Evolutionary conservation across 805 yeast species (phyloP), one percentile per base, ranked within the genome.

Genomic region (Myxozyma lipomycoides): DNA sequence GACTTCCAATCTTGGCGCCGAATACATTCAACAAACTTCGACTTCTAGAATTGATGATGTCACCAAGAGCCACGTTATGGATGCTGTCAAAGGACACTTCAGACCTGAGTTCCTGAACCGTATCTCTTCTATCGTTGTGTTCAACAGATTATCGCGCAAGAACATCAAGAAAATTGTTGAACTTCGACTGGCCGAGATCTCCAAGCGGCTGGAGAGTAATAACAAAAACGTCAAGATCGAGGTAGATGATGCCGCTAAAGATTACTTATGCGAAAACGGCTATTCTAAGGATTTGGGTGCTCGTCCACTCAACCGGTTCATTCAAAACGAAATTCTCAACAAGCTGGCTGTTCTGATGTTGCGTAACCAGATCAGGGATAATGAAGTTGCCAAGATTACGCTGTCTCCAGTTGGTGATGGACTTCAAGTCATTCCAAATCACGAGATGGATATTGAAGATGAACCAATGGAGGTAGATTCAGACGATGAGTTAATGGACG

Each of bases 1-100:
- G 96, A 93, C 98, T 0, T 91, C 98, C 24, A 93, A 93, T 70
- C 78, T 93, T 64, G 98, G 98, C 58, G 98, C 98, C 7, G 89
- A 88, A 66, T 88, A 74, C 65, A 84, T 93, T 69, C 82, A 80
- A 64, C 77, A 83, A 1, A 82, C 81, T 59, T 78, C 81, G 32
- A 73, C 77, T 3, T 68, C 87, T 7, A 64, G 62, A 30, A 74
- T 91, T 45, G 81, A 82, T 40, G 78, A 77, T 3, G 77, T 76
- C 38, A 84, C 95, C 15, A 83, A 81, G 64, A 85, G 82, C 37
- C 73, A 77, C 56, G 98, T 93, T 9, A 83, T 91, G 93, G 77
- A 74, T 30, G 77, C 91, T 1, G 96, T 93, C 7, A 79, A 84
- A 61, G 77, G 77, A 4, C 98, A 93, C 68, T 93, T 93, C 81